Percentiles rank a stretch among this genome's conserved stretches.
Conservation (phyloP, 495 filamentous ascomycete genomes). For the Venustampulla echinocandica region DNA sequence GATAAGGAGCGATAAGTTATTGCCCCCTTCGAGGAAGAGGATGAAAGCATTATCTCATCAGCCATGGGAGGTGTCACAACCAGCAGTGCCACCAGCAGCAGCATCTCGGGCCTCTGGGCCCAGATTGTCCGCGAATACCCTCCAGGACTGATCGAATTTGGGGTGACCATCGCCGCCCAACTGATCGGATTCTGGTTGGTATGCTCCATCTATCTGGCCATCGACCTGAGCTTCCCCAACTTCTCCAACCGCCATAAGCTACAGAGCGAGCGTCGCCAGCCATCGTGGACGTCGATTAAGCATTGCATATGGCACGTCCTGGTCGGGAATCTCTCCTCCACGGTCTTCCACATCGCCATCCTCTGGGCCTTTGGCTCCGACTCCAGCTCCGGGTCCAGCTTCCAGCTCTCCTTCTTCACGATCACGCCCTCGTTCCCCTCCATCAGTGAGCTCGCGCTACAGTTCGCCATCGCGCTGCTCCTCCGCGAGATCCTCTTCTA, state of each 20-base stretch:
- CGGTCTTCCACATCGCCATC: constrained; percentile 29
- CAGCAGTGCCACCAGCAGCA: too few relatives aligned
- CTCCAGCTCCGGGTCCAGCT: too few relatives aligned
- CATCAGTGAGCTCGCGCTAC: constrained; percentile 26
- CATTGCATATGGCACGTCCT: constrained; percentile 38
- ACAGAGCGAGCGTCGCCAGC: constrained; percentile 43
- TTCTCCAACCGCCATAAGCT: constrained; percentile 49
- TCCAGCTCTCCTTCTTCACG: constrained; percentile 31
- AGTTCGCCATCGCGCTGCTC: constrained; percentile 39
- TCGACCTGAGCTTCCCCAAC: constrained; percentile 35
- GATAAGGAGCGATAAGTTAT: too few relatives aligned
- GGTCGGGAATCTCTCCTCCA: constrained; percentile 38
- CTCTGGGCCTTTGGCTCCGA: constrained; percentile 20
- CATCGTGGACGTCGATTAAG: constrained; percentile 34
- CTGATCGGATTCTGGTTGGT: constrained; percentile 44
- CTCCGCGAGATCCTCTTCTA: constrained; percentile 48
- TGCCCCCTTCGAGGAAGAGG: too few relatives aligned
- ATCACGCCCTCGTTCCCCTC: constrained; percentile 28
- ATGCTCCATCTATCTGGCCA: constrained; percentile 31
- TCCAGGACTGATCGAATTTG: constrained; percentile 30
- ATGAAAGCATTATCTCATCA: too few relatives aligned
- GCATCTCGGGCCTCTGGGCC: too few relatives aligned
- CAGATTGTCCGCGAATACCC: too few relatives aligned
- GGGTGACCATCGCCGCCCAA: constrained; percentile 37
- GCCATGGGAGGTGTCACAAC: too few relatives aligned